Evolutionary conservation across 108 stramenopile genomes (phyloP).

Genomic region (Skeletonema grethae): DNA sequence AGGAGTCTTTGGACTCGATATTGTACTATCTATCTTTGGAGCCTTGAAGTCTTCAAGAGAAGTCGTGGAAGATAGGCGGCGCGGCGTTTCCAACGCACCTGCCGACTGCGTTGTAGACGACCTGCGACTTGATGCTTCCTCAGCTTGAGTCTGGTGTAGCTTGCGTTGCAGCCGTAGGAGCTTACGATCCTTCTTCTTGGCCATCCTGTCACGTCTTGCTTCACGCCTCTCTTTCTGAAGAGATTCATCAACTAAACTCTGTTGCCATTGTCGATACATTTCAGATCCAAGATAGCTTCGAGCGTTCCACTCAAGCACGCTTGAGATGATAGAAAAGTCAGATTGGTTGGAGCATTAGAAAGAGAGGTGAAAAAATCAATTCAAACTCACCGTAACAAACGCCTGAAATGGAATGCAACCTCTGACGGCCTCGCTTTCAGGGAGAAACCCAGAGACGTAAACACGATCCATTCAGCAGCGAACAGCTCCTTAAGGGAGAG

Average conservation of each 20-base stretch:
- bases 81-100: constrained; percentile 1
- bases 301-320: constrained; percentile 66
- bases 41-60: not conserved
- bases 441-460: constrained; percentile 80
- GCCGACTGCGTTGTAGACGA: constrained; percentile 3
- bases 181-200: constrained; percentile 57
- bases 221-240: constrained; percentile 53
- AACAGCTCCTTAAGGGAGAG: constrained; percentile 78
- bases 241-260: constrained; percentile 65
- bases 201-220: constrained; percentile 34
- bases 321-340: constrained; percentile 9
- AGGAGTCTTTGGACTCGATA: not conserved
- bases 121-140: constrained; percentile 21
- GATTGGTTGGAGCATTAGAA: not conserved
- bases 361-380: not conserved
- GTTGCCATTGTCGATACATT: constrained; percentile 82
- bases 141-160: constrained; percentile 52
- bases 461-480: constrained; percentile 86
- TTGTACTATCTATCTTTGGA: not conserved
- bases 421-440: constrained; percentile 78
- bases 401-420: constrained; percentile 89
- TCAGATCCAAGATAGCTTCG: constrained; percentile 67
- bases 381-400: constrained; percentile 43
- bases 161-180: constrained; percentile 70
- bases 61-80: constrained; percentile 5